A percentile compares a stretch with the other conserved stretches of the same genome.
Conservation (phyloP, 2,329 filamentous ascomycete species). For the Coniochaeta hoffmannii region DNA sequence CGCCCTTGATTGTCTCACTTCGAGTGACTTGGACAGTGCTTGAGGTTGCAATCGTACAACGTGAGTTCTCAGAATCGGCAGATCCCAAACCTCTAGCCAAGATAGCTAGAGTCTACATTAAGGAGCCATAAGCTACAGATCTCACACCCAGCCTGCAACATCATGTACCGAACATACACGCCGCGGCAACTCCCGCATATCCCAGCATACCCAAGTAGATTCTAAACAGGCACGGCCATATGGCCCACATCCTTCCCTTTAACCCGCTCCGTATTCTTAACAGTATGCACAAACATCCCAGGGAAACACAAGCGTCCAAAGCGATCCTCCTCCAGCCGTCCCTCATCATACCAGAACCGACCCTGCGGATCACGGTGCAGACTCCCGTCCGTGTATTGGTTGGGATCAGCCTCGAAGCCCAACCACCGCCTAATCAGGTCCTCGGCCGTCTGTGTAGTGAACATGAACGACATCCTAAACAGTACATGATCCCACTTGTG, state of each 20-base stretch:
- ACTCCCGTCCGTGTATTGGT: conserved; percentile 4
- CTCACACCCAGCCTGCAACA: too few species aligned
- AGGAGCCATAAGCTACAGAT: too few species aligned
- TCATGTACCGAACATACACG: too few species aligned
- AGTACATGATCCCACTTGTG: conserved; percentile 9
- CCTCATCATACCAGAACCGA: conserved; percentile 12
- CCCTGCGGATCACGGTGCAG: conserved; percentile 3
- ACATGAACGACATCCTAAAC: conserved; percentile 4
- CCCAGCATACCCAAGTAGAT: not conserved
- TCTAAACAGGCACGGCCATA: conserved; percentile 3
- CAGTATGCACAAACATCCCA: conserved; percentile 47
- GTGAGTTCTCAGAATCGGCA: too few species aligned
- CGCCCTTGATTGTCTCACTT: too few species aligned
- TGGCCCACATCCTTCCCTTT: conserved; percentile 4
- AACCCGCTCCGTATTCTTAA: conserved; percentile 34
- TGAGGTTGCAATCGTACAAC: too few species aligned
- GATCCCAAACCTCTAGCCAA: too few species aligned
- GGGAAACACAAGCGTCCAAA: conserved; percentile 49
- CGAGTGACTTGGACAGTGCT: too few species aligned
- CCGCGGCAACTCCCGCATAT: too few species aligned
- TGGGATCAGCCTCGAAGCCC: not conserved
- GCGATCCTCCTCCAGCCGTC: conserved; percentile 45
- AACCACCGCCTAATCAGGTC: not conserved
- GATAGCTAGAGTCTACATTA: too few species aligned
- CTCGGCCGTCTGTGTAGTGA: conserved; percentile 4